Evolutionary conservation across 1,139 yeast species (phyloP).

Genomic region (Lodderomyces pseudojiufengensis): DNA sequence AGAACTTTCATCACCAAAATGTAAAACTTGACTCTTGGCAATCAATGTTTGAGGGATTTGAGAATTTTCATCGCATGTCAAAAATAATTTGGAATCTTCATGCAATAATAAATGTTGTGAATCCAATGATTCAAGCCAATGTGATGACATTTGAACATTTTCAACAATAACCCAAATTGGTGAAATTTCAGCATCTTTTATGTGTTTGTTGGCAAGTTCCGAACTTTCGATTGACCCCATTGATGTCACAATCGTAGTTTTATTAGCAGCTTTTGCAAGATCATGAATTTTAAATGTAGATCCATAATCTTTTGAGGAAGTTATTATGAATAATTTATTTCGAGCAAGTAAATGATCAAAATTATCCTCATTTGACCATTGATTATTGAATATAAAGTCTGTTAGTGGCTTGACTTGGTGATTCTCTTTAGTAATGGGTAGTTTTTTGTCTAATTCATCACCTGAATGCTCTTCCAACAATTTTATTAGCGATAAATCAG

Average conservation of each 20-base stretch:
- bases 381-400: too few species aligned
- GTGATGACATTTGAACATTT: constrained; percentile 68
- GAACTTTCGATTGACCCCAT: constrained; percentile 76
- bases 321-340: constrained; percentile 33
- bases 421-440: too few species aligned
- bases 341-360: too few species aligned
- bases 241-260: constrained; percentile 47
- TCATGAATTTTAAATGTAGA: constrained; percentile 54
- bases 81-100: constrained; percentile 47
- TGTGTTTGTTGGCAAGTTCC: constrained; percentile 50
- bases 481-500: too few species aligned
- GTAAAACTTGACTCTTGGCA: constrained; percentile 47
- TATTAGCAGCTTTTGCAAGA: constrained; percentile 29
- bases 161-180: constrained; percentile 75
- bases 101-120: constrained; percentile 19
- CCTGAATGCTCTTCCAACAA: too few species aligned
- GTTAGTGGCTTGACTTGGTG: too few species aligned
- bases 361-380: too few species aligned
- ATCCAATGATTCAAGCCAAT: constrained; percentile 58
- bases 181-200: constrained; percentile 40
- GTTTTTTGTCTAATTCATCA: too few species aligned
- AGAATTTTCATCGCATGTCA: constrained; percentile 55
- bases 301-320: constrained; percentile 64
- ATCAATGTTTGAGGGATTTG: constrained; percentile 52
- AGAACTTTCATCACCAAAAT: constrained; percentile 62